Evolutionary conservation across 768 basidiomycete genomes (phyloP), one percentile per base, ranked within the genome.

Genomic region (Lactarius hatsudake): DNA sequence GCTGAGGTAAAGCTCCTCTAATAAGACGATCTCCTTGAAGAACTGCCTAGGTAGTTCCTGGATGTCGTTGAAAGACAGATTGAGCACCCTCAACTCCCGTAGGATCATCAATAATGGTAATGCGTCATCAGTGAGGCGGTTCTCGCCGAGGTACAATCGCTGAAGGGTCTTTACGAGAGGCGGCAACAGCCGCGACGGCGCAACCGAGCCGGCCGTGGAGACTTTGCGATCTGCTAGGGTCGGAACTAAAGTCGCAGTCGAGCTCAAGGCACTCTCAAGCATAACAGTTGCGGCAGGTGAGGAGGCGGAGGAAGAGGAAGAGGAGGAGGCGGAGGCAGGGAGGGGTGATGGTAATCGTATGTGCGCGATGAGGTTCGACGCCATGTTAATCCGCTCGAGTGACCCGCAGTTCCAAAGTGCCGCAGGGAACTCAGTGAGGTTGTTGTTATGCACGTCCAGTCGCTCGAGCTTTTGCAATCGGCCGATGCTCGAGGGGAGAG

Each of bases 61-160:
- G 54, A 99, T 90, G 63, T 94, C 87, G 76, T 99, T 99, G 81
- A 97, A 98, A 32, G 92, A 93, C 23, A 98, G 81, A 72, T 98
- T 98, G 65, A 99, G 84, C 2, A 93, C 87, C 2, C 80, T 82
- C 13, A 99, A 84, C 70, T 91, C 87, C 66, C 86, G 85, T 72
- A 98, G 81, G 48, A 91, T 80, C 72, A 87, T 89, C 34, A 98
- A 77, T 0, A 87, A 84, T 23, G 86, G 86, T 34, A 97, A 83
- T 12, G 84, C 82, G 53, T 96, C 92, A 72, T 96, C 91, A 12
- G 86, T 86, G 23, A 98, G 81, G 36, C 81, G 82, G 76, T 98
- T 99, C 81, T 99, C 95, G 65, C 92, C 94, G 1, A 98, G 83
- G 73, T 90, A 95, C 4, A 98, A 83, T 68, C 84, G 81, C 73